A percentile compares a stretch with the other conserved stretches of the same genome.
Evolutionary conservation across 768 basidiomycete genomes (phyloP).

Genomic region (Calocera viscosa): DNA sequence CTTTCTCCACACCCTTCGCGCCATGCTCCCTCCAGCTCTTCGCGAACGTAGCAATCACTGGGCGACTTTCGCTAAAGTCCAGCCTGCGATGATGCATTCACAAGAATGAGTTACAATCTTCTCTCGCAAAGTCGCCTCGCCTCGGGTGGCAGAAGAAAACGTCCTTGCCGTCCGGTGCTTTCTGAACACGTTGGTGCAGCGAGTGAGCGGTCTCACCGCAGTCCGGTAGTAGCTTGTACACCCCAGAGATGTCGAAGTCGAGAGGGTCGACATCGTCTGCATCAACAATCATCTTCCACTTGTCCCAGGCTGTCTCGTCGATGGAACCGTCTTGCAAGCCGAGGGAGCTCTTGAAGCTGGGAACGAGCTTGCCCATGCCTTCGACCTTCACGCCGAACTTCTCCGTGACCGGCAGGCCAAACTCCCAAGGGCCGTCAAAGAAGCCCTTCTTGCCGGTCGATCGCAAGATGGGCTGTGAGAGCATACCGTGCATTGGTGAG

Average conservation of each 20-base stretch:
- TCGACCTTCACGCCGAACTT: slow-evolving; percentile 49
- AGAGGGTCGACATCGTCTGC: slow-evolving; percentile 35
- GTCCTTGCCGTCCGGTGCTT: slow-evolving; percentile 36
- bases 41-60: slow-evolving; percentile 60
- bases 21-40: slow-evolving; percentile 62
- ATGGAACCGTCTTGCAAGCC: slow-evolving; percentile 58
- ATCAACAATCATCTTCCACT: slow-evolving; percentile 50
- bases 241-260: slow-evolving; percentile 73
- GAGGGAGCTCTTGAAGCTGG: slow-evolving; percentile 73
- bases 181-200: slow-evolving; percentile 51
- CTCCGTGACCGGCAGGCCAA: slow-evolving; percentile 54
- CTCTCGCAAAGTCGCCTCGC: slow-evolving; percentile 51
- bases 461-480: slow-evolving; percentile 67
- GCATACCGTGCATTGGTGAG: slow-evolving; percentile 58
- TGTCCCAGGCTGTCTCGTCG: slow-evolving; percentile 53
- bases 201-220: slow-evolving; percentile 82
- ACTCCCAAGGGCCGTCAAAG: slow-evolving; percentile 56
- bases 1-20: slow-evolving; percentile 32
- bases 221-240: slow-evolving; percentile 63
- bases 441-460: slow-evolving; percentile 45
- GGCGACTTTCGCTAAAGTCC: slow-evolving; percentile 70
- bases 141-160: slow-evolving; percentile 72
- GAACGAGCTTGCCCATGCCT: slow-evolving; percentile 55
- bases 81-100: slow-evolving; percentile 56
- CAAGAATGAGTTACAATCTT: slow-evolving; percentile 79